Evolutionary conservation across 2,329 filamentous ascomycete species (phyloP), one percentile per base, ranked within the genome.

Genomic region (Fusarium dimerum): DNA sequence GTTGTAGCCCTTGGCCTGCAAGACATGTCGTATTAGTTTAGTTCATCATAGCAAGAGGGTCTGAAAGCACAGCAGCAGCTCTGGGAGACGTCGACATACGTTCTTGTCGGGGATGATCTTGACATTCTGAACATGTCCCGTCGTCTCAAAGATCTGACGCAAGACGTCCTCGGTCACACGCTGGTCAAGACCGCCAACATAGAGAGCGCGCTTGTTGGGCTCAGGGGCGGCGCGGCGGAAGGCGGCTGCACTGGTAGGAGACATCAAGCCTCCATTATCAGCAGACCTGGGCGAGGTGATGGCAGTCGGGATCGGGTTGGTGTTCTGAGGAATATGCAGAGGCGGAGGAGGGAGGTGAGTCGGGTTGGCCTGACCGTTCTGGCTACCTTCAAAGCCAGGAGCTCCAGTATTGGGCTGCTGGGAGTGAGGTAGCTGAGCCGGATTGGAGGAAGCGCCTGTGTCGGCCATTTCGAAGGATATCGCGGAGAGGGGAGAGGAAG

Each of bases 51-150:
- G 7, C 7, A 26, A 26, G 4, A 7, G 20, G 7, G 20, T 26
- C 20, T 26, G 20, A 26, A 7, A 7, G 20, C 20, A 26, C 20
- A 26, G 20, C 20, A 26, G 20, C 20, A 26, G 20, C 20, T 4
- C 7, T 26, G 4, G 20, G 20, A 46, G n/a, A 40, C 4, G 17
- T 40, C 13, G 6, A 85, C 91, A 83, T 78, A 96, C 92, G 76
- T 97, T 99, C 83, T 99, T 99, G 81, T 99, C 94, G 47, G 94
- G 94, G 72, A 99, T 99, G 70, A 99, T 97, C 82, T 99, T 99
- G 71, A 99, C 94, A 69, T 91, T 97, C 76, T 96, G 89, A 60
- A 99, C 94, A 76, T 99, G 94, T 51, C 94, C 94, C 54, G 92
- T 97, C 7, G 94, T 99, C 80, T 99, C 94, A 69, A 99, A 99